A percentile compares a stretch with the other conserved stretches of the same genome.
Evolutionary conservation across 148 eudicot genomes (phyloP).

Genomic region (Chenopodium suecicum): DNA sequence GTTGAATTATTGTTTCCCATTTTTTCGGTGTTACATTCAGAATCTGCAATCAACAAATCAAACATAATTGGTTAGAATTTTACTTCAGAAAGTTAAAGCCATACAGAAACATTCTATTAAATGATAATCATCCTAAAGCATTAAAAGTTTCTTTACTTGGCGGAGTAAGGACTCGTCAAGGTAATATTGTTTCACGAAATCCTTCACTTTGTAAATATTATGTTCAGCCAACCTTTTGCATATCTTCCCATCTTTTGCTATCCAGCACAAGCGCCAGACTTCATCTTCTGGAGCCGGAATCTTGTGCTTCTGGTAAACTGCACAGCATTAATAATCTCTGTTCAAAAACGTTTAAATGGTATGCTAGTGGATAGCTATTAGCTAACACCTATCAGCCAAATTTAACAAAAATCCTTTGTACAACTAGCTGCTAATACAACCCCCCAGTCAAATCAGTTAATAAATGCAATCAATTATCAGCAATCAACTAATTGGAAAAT

Average conservation of each 20-base stretch:
- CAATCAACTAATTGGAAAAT: not conserved
- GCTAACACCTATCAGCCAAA: not conserved
- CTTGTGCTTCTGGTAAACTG: conserved; percentile 6
- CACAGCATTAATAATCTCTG: not conserved
- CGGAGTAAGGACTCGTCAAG: conserved; percentile 3
- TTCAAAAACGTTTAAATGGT: too few species aligned
- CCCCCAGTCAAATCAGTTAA: not conserved
- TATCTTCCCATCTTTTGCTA: conserved; percentile 12
- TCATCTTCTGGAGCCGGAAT: conserved; percentile 13
- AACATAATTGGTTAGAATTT: not conserved
- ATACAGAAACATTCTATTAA: not conserved
- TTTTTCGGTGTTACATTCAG: conserved; percentile 12
- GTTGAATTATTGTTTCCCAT: conserved; percentile 6
- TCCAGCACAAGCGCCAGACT: conserved; percentile 7
- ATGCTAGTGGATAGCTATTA: too few species aligned
- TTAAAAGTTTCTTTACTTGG: not conserved
- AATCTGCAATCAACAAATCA: conserved; percentile 26
- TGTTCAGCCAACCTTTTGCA: conserved; percentile 15
- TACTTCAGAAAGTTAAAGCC: not conserved
- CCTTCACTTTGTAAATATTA: conserved; percentile 31
- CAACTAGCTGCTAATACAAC: not conserved
- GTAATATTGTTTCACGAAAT: conserved; percentile 24
- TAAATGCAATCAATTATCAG: not conserved
- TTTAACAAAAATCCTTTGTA: not conserved
- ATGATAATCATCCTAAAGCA: not conserved